Percentiles rank a stretch among this genome's conserved stretches.
Conservation (phyloP, 139 green algal species). For the Picochlorum sp. region DNA sequence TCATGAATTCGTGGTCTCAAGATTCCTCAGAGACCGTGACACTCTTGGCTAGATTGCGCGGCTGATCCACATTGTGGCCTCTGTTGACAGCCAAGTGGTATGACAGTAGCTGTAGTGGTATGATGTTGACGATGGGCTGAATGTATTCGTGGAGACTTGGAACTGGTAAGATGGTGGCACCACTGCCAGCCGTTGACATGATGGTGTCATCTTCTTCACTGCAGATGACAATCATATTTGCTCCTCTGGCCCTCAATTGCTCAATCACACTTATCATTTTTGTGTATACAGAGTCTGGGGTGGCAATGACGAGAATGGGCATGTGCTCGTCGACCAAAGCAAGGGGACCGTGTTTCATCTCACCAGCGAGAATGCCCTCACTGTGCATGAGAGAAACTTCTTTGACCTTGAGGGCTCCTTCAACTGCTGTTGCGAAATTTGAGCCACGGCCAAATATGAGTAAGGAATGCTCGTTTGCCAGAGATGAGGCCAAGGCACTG, state of each 20-base stretch:
- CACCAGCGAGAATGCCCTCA: constrained; percentile 94
- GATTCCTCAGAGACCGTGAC: constrained; percentile 58
- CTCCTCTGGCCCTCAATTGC: constrained; percentile 74
- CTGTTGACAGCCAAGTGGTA: constrained; percentile 92
- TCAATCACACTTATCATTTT: constrained; percentile 90
- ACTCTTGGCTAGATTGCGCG: constrained; percentile 93
- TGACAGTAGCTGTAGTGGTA: constrained; percentile 89
- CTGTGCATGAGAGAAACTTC: constrained; percentile 35
- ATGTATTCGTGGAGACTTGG: constrained; percentile 68
- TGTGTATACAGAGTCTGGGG: constrained; percentile 58
- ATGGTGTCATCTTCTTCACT: constrained; percentile 61
- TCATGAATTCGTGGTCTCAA: not conserved
- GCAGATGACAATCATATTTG: constrained; percentile 77
- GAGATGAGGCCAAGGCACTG: constrained; percentile 61
- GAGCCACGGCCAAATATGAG: constrained; percentile 86
- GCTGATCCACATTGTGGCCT: constrained; percentile 93
- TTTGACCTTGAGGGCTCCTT: constrained; percentile 81
- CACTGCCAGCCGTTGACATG: constrained; percentile 18
- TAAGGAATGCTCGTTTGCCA: constrained; percentile 68
- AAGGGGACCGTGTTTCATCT: constrained; percentile 98
- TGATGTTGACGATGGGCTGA: constrained; percentile 93
- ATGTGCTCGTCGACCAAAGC: constrained; percentile 91
- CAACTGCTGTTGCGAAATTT: constrained; percentile 94
- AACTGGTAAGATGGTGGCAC: constrained; percentile 37
- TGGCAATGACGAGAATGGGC: constrained; percentile 89